Conservation (phyloP, 2,329 filamentous ascomycete species). For the Orbilia blumenaviensis region DNA sequence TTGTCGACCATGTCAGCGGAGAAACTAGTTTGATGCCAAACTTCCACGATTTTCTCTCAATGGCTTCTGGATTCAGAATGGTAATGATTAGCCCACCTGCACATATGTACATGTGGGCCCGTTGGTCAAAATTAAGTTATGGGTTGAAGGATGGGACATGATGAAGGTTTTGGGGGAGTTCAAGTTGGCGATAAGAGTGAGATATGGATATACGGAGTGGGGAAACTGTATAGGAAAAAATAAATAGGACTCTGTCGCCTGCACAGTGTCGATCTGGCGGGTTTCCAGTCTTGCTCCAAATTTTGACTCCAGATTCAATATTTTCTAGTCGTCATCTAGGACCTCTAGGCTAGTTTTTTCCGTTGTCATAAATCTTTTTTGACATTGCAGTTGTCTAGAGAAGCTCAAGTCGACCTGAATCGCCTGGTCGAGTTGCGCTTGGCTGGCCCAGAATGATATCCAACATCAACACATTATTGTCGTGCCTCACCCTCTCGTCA, state of each 20-base stretch:
- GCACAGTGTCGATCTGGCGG: not conserved
- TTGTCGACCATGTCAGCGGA: not conserved
- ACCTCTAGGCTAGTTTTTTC: not conserved
- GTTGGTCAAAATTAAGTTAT: not conserved
- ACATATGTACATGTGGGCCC: slow-evolving; percentile 6
- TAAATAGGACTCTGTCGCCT: slow-evolving; percentile 13
- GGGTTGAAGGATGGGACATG: not conserved
- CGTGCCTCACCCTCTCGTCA: slow-evolving; percentile 2
- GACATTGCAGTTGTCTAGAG: no score
- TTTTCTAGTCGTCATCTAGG: not conserved
- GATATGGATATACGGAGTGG: not conserved
- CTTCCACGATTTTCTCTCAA: slow-evolving; percentile 10
- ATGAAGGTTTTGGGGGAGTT: not conserved
- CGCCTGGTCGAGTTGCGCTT: not conserved
- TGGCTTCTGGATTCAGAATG: slow-evolving; percentile 8
- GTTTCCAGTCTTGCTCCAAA: not conserved
- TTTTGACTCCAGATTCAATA: not conserved
- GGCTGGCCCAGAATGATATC: slow-evolving; percentile 9
- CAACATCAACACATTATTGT: slow-evolving; percentile 51
- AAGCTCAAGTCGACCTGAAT: no score
- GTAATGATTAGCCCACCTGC: not conserved
- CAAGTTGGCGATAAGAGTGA: not conserved
- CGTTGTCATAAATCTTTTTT: not conserved
- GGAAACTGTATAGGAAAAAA: not conserved
- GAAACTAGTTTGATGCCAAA: slow-evolving; percentile 2